phyloP scores from a whole-genome alignment of 73 alveolate species.

The Symbiodinium natans region DNA sequence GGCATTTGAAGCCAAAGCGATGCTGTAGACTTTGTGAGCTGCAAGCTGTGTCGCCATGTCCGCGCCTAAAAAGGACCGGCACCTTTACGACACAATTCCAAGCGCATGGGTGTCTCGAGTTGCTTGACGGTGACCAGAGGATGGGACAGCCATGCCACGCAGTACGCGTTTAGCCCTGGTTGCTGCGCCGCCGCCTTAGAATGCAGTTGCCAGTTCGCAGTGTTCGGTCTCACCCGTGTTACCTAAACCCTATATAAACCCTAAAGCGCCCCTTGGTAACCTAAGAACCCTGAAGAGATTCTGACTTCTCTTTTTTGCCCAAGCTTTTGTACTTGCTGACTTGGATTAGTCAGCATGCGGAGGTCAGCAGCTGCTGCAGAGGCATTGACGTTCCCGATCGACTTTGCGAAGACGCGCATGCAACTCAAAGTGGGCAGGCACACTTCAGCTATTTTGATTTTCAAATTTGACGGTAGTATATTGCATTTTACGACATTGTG shows the following conservation, averaged over 20 bases:
- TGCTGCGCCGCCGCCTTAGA: slow-evolving; percentile 9
- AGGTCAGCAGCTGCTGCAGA: slow-evolving; percentile 71
- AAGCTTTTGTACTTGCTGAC: background rate
- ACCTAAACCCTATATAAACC: background rate
- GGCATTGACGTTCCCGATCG: slow-evolving; percentile 58
- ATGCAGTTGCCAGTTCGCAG: background rate
- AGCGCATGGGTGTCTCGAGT: too few species aligned
- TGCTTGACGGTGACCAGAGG: too few species aligned
- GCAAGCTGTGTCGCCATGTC: background rate
- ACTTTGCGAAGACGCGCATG: slow-evolving; percentile 82
- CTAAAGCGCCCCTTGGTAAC: background rate
- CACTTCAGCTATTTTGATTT: too few species aligned
- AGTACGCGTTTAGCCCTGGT: slow-evolving; percentile 37
- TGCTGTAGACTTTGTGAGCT: too few species aligned
- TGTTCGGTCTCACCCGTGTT: background rate
- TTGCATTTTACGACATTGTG: too few species aligned
- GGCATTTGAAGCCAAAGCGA: too few species aligned
- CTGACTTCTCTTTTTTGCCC: background rate
- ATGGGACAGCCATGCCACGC: background rate
- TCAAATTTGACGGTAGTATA: too few species aligned
- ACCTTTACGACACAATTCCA: too few species aligned
- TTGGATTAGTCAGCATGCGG: too few species aligned
- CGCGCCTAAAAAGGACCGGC: background rate
- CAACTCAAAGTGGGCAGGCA: slow-evolving; percentile 49
- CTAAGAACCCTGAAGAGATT: background rate